Evolutionary conservation across 495 filamentous ascomycete species (phyloP).

Genomic region (Aeminium ludgeri): DNA sequence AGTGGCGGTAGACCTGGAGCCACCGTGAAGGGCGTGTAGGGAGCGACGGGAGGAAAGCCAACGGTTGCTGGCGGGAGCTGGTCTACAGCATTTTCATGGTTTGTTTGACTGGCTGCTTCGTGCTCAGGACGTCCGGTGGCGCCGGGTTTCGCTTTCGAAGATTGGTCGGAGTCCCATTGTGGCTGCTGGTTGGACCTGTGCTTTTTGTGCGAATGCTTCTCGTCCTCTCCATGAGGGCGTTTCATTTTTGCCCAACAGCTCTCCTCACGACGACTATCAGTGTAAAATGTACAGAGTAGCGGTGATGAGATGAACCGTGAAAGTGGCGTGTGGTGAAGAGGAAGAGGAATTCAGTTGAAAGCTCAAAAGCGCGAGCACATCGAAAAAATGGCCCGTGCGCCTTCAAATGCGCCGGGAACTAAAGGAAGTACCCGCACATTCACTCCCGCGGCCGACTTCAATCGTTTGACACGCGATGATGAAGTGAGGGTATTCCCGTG

Average conservation of each 20-base stretch:
- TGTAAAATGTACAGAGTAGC: background rate
- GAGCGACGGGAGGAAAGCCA: slow-evolving; percentile 3
- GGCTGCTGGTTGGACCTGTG: slow-evolving; percentile 1
- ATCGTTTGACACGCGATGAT: no score
- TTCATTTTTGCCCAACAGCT: slow-evolving; percentile 5
- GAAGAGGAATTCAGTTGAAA: no score
- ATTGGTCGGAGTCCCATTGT: background rate
- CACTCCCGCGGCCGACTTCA: no score
- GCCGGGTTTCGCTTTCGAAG: background rate
- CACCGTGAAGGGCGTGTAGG: slow-evolving; percentile 15
- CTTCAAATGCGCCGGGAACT: no score
- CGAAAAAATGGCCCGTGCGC: no score
- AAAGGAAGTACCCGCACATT: no score
- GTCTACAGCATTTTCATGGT: slow-evolving; percentile 5
- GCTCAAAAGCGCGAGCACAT: no score
- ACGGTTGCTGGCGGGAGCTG: slow-evolving; percentile 7
- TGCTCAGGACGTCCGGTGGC: background rate
- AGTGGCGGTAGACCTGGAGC: slow-evolving; percentile 11
- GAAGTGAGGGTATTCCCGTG: no score
- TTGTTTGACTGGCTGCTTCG: background rate
- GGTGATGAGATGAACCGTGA: slow-evolving; percentile 9
- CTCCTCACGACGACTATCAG: slow-evolving; percentile 7
- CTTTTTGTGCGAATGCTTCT: slow-evolving; percentile 6
- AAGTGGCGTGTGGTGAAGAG: no score
- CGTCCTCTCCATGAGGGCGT: slow-evolving; percentile 1